Conservation (phyloP, 768 basidiomycete species). For the Boletus eberwhitei region DNA sequence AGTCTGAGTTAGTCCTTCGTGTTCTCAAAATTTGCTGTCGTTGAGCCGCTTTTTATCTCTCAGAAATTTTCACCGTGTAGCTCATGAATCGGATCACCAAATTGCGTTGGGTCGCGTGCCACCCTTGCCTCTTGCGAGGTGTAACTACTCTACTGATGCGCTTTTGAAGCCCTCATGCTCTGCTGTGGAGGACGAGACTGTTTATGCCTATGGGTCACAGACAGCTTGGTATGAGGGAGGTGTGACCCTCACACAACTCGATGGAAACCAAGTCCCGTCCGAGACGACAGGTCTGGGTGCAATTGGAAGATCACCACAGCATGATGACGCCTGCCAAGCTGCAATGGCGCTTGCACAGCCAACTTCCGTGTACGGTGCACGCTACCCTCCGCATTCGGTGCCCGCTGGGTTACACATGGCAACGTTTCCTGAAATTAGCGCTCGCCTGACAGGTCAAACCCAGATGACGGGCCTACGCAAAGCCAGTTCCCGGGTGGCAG, state of each 20-base stretch:
- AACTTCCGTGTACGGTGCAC: not conserved
- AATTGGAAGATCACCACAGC: not conserved
- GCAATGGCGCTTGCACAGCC: slow-evolving; percentile 17
- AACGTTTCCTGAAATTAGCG: not conserved
- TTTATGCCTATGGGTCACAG: not conserved
- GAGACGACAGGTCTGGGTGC: not conserved
- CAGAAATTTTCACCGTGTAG: slow-evolving; percentile 2
- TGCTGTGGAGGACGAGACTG: not conserved
- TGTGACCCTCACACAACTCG: not conserved
- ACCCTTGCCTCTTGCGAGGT: not conserved
- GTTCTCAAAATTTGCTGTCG: not conserved
- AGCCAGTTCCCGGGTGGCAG: not conserved
- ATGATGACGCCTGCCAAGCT: slow-evolving; percentile 15
- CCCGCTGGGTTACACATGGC: not conserved
- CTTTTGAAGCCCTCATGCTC: not conserved
- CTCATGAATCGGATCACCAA: not conserved
- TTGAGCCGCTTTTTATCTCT: not conserved
- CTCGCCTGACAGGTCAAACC: not conserved
- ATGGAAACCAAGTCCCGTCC: slow-evolving; percentile 15
- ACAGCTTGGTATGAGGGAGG: not conserved
- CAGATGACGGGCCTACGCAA: not conserved
- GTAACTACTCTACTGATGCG: not conserved
- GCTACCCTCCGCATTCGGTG: not conserved
- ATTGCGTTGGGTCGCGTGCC: too few species aligned
- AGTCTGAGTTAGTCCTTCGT: slow-evolving; percentile 18